Percentiles rank a stretch among this genome's conserved stretches.
Conservation (phyloP, 106 monocot species). For the Chionographis japonica region DNA sequence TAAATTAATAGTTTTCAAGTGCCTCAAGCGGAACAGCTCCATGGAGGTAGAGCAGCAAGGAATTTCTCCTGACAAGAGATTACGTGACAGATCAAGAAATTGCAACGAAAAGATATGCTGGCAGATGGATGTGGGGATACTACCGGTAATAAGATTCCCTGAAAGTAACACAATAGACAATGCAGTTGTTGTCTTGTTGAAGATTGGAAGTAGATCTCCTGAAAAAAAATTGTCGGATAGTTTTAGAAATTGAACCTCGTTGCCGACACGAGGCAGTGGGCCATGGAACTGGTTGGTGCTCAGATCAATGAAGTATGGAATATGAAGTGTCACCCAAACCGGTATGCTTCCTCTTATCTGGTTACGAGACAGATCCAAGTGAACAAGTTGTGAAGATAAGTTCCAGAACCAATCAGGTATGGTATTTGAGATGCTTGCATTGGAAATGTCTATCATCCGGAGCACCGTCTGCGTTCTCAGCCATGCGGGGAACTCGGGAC, state of each 20-base stretch:
- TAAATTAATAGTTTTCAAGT: conserved; percentile 5
- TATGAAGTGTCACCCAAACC: not conserved
- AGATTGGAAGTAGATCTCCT: not conserved
- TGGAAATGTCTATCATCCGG: not conserved
- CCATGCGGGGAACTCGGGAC: conserved; percentile 23
- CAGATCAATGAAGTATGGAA: not conserved
- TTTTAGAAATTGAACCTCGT: not conserved
- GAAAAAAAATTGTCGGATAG: conserved; percentile 24
- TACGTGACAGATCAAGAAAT: conserved; percentile 26
- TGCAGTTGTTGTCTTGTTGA: not conserved
- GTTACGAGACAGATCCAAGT: conserved; percentile 13
- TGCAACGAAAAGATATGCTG: not conserved
- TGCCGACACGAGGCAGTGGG: conserved; percentile 9
- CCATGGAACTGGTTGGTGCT: conserved; percentile 15
- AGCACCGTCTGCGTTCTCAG: not conserved
- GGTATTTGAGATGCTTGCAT: conserved; percentile 6
- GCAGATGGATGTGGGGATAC: conserved; percentile 16
- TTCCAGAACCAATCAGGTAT: conserved; percentile 32
- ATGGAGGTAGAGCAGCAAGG: conserved; percentile 1
- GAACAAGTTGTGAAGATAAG: not conserved
- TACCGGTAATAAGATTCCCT: conserved; percentile 3
- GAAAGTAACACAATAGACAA: conserved; percentile 11
- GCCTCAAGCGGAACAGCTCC: too few species aligned
- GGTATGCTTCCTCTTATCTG: conserved; percentile 19
- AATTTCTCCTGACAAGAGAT: conserved; percentile 16